Base-by-base conservation (phyloP, 2,329 filamentous ascomycete genomes). In the Aspergillus costaricaensis region DNA sequence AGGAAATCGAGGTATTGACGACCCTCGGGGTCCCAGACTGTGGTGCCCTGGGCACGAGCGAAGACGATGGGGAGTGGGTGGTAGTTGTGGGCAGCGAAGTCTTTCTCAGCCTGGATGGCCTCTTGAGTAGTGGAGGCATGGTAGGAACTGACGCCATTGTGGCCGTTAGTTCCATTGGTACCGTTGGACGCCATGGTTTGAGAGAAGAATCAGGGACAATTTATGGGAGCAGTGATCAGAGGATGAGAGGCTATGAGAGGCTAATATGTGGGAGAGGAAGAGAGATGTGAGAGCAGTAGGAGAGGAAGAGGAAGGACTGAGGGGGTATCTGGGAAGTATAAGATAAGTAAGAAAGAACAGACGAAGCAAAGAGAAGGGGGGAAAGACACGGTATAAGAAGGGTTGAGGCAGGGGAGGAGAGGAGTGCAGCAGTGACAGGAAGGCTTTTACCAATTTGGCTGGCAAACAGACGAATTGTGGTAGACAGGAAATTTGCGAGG, bases 51-150 rank as follows among this genome's bases (percentile, higher is more conserved):
- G 44, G 92, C 95, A 66, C 88, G 87, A 59, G 94, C 85, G 78
- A 98, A 97, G 74, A 96, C 95, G 62, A 99, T 88, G 43, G 95
- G 95, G 2, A 99, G 86, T 15, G 95, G 95, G 79, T 98, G 93
- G 84, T 99, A 99, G 83, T 99, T 99, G 86, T 99, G 95, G 52
- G 95, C 95, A 53, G 95, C 95, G 77, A 86, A 94, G 74, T 91
- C 83, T 72, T 91, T 83, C 81, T 99, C 95, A 56, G 88, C 81
- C 56, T 87, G 81, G 76, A 97, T 96, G 70, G 95, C 94, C 69
- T 85, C 83, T 60, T 88, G 81, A 47, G 92, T 93, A 25, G 94
- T 92, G 19, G 90, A 76, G 58, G 92, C 85, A 80, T 97, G 95
- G 81, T 86, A 87, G 62, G 72, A 68, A 54, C 75, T 76, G 39